A percentile compares a stretch with the other conserved stretches of the same genome.
These are phyloP conservation scores for Diaporthe batatas DNA, from an alignment of 2,329 filamentous ascomycete genomes.

Conservation along the genomic window DNA sequence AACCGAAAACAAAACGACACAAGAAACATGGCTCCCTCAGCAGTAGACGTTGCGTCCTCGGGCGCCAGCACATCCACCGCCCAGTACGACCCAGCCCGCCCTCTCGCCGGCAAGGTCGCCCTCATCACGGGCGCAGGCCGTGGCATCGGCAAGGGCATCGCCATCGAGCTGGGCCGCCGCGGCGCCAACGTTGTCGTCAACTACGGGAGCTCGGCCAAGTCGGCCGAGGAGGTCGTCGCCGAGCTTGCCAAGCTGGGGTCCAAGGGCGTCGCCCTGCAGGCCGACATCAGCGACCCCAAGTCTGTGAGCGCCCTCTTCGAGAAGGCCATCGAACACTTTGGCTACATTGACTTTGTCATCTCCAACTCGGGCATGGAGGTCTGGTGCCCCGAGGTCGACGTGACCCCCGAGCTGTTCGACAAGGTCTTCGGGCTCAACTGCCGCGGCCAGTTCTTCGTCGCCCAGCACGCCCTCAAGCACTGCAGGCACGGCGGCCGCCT, in stretches of 20 bases:
- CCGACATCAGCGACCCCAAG: slow-evolving; percentile 73
- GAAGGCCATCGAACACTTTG: slow-evolving; percentile 74
- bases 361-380: slow-evolving; percentile 80
- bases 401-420: slow-evolving; percentile 78
- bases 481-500: slow-evolving; percentile 78
- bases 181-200: slow-evolving; percentile 77
- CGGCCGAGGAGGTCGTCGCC: slow-evolving; percentile 69
- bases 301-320: slow-evolving; percentile 75
- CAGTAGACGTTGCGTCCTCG: slow-evolving; percentile 39
- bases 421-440: slow-evolving; percentile 80
- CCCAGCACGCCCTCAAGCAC: slow-evolving; percentile 80
- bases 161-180: slow-evolving; percentile 75
- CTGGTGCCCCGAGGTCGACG: slow-evolving; percentile 78
- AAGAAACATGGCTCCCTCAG: slow-evolving; percentile 49
- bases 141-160: slow-evolving; percentile 76
- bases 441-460: slow-evolving; percentile 82
- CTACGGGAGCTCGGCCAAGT: slow-evolving; percentile 68
- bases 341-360: slow-evolving; percentile 78
- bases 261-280: slow-evolving; percentile 71
- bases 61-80: slow-evolving; percentile 36
- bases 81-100: slow-evolving; percentile 48
- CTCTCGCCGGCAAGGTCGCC: slow-evolving; percentile 66
- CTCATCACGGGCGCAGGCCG: slow-evolving; percentile 75
- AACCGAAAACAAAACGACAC: no score
- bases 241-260: slow-evolving; percentile 69